These are phyloP conservation scores for Scenedesmus sp. DNA, from an alignment of 163 green algal species.

Conservation along the genomic window DNA sequence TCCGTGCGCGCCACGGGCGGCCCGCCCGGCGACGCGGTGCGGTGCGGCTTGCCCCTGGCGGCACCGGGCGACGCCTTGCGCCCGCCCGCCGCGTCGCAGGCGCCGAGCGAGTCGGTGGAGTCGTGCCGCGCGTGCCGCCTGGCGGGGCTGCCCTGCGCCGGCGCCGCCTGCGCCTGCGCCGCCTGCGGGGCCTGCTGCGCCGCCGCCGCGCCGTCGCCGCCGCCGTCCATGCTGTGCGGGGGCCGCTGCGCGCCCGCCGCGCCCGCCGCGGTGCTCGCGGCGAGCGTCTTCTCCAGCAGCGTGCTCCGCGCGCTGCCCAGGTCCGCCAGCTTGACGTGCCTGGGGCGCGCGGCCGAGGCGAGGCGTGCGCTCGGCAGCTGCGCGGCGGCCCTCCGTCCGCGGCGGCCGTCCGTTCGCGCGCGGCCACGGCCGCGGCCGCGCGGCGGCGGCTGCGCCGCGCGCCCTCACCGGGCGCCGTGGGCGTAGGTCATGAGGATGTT, in stretches of 20 bases:
- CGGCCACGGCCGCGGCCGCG: background rate
- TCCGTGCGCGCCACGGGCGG: too few relatives aligned
- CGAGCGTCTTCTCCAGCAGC: conserved; percentile 20
- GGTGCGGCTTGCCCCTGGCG: too few relatives aligned
- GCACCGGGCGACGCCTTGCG: too few relatives aligned
- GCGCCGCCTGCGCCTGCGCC: conserved; percentile 3
- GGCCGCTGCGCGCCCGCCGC: background rate
- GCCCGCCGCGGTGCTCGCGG: conserved; percentile 9
- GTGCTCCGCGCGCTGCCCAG: conserved; percentile 74
- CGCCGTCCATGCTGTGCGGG: too few relatives aligned
- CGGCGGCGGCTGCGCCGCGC: conserved; percentile 45
- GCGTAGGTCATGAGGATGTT: conserved; percentile 84
- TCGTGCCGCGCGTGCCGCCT: conserved; percentile 3
- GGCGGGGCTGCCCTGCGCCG: conserved; percentile 24
- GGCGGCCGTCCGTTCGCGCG: background rate
- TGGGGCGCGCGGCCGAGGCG: background rate
- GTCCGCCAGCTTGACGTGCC: conserved; percentile 70
- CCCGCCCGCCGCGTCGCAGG: background rate
- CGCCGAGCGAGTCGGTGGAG: background rate
- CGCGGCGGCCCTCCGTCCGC: conserved; percentile 4
- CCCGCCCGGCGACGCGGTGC: too few relatives aligned
- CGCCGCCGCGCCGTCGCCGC: too few relatives aligned
- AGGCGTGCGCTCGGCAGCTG: background rate
- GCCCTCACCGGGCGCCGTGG: conserved; percentile 69
- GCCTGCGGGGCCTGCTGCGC: background rate